Conservation (phyloP, 1,284 basidiomycete species). For the Malassezia sp. region DNA sequence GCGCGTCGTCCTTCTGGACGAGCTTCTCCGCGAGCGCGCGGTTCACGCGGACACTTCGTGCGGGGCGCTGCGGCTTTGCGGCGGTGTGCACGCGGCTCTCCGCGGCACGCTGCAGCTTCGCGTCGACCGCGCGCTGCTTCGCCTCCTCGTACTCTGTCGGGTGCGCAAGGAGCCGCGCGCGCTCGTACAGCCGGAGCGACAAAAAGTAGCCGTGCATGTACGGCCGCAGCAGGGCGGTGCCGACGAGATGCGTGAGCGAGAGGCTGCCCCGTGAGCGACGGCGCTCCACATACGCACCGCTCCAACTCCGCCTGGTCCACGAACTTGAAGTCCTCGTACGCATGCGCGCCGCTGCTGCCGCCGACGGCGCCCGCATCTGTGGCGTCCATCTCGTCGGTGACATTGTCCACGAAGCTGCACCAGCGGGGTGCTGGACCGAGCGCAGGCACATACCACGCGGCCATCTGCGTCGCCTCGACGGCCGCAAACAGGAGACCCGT, state of each 20-base stretch:
- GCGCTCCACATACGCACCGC: conserved; percentile 49
- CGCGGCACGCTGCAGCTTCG: conserved; percentile 83
- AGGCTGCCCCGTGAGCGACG: too few species aligned
- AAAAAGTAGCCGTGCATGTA: conserved; percentile 99
- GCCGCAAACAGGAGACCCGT: conserved; percentile 41
- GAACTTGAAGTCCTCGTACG: conserved; percentile 96
- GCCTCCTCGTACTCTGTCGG: conserved; percentile 91
- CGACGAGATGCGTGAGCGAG: conserved; percentile 89
- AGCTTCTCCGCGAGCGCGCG: conserved; percentile 80
- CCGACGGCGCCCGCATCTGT: conserved; percentile 57
- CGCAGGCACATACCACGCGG: conserved; percentile 67
- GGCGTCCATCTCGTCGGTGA: conserved; percentile 68
- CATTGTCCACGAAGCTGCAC: conserved; percentile 93
- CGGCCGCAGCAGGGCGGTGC: conserved; percentile 85
- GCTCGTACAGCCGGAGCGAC: conserved; percentile 85
- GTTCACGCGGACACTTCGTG: conserved; percentile 64
- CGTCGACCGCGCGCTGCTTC: conserved; percentile 70
- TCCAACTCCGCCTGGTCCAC: conserved; percentile 76
- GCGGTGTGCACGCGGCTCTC: conserved; percentile 70
- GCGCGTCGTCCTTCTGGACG: conserved; percentile 45
- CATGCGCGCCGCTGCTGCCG: conserved; percentile 48
- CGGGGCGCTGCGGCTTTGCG: conserved; percentile 22
- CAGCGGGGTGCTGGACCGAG: conserved; percentile 91
- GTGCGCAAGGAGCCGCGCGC: conserved; percentile 86
- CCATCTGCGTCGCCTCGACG: conserved; percentile 43